Percentiles rank a stretch among this genome's conserved stretches.
These are phyloP conservation scores for Reutealis trisperma DNA, from an alignment of 345 rosid genomes.

Conservation along the genomic window DNA sequence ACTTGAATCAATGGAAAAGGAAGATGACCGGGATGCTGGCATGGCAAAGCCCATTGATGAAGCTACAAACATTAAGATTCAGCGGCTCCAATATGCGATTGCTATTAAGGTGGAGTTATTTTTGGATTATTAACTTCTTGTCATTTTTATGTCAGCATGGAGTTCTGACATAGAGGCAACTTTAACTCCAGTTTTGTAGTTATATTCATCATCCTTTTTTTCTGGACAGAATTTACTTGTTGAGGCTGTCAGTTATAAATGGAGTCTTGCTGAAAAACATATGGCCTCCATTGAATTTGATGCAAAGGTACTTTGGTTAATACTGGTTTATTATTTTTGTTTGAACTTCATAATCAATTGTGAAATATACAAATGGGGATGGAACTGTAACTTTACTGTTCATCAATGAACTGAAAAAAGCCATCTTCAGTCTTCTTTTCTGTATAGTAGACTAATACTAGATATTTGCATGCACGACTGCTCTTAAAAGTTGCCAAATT, in stretches of 20 bases:
- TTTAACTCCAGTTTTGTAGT: not conserved
- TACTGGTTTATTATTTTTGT: not conserved
- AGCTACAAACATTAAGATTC: slow-evolving; percentile 50
- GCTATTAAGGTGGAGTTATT: slow-evolving; percentile 52
- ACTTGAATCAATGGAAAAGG: slow-evolving; percentile 60
- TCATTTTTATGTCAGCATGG: slow-evolving; percentile 5
- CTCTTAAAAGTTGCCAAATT: not conserved
- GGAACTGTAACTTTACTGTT: not conserved
- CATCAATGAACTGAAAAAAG: not conserved
- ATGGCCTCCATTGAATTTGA: slow-evolving; percentile 76
- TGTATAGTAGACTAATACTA: too few relatives aligned
- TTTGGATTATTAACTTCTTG: not conserved
- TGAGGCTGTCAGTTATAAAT: slow-evolving; percentile 56
- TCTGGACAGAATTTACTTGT: slow-evolving; percentile 54
- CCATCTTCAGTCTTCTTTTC: too few relatives aligned
- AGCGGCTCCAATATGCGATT: slow-evolving; percentile 52
- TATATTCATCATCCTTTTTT: slow-evolving; percentile 4
- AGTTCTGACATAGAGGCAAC: not conserved
- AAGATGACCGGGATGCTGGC: slow-evolving; percentile 59
- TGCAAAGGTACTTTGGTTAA: slow-evolving; percentile 53
- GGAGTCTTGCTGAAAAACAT: slow-evolving; percentile 61
- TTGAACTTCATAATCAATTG: not conserved
- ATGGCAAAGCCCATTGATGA: slow-evolving; percentile 64
- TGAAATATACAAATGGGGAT: not conserved
- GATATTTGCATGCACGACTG: not conserved